Evolutionary conservation across 805 yeast genomes (phyloP).

Genomic region (Metschnikowia gelsemii): DNA sequence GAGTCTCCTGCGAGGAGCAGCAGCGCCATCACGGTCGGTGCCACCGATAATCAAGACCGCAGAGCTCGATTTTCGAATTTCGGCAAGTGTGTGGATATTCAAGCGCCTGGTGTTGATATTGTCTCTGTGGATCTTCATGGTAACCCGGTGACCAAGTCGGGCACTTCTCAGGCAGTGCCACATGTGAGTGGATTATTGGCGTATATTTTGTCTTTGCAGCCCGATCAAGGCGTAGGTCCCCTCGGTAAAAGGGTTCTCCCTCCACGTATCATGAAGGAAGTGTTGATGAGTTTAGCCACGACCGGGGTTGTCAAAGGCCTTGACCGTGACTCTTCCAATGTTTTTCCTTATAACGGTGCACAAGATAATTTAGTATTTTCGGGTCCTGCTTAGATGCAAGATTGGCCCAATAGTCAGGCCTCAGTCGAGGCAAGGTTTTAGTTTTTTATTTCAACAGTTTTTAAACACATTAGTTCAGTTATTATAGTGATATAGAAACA

Average conservation of each 20-base stretch:
- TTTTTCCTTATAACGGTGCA: slow-evolving; percentile 42
- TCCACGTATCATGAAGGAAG: slow-evolving; percentile 39
- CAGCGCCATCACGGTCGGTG: slow-evolving; percentile 89
- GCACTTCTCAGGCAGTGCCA: slow-evolving; percentile 83
- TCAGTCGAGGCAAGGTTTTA: too few relatives aligned
- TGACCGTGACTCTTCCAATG: slow-evolving; percentile 59
- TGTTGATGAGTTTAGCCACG: slow-evolving; percentile 46
- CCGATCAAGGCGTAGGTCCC: slow-evolving; percentile 17
- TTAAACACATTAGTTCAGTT: too few relatives aligned
- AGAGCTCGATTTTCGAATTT: slow-evolving; percentile 95
- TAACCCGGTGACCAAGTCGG: slow-evolving; percentile 42
- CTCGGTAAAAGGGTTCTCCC: slow-evolving; percentile 44
- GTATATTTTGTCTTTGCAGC: slow-evolving; percentile 38
- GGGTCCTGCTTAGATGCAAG: too few relatives aligned
- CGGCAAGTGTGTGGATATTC: slow-evolving; percentile 93
- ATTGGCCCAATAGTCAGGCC: too few relatives aligned
- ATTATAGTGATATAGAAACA: too few relatives aligned
- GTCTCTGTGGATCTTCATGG: slow-evolving; percentile 43
- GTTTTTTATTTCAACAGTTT: too few relatives aligned
- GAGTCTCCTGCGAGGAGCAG: slow-evolving; percentile 87
- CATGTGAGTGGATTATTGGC: slow-evolving; percentile 64
- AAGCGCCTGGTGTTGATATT: slow-evolving; percentile 92
- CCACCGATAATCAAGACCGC: slow-evolving; percentile 79
- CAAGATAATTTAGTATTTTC: too few relatives aligned
- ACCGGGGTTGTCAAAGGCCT: slow-evolving; percentile 46